A percentile compares a stretch with the other conserved stretches of the same genome.
Conservation (phyloP, 345 rosid genomes). For the Boechera retrofracta region DNA sequence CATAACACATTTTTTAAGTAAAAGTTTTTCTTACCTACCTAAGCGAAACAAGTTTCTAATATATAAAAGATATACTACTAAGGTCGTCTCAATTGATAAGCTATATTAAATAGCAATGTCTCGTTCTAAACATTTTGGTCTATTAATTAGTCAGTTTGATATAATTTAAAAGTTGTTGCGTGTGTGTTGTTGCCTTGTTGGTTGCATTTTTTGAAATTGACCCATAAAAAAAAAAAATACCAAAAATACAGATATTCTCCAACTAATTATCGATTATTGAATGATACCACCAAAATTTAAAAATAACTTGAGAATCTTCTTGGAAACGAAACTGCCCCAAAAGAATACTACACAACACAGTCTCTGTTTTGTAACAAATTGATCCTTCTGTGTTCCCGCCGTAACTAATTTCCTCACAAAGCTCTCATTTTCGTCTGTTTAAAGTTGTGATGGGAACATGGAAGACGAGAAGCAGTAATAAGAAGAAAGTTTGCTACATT, state of each 20-base stretch:
- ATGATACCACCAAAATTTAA: not conserved
- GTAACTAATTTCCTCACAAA: slow-evolving; percentile 20
- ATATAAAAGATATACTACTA: not conserved
- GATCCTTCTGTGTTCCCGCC: slow-evolving; percentile 39
- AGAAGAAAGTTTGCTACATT: slow-evolving; percentile 58
- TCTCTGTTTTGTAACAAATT: slow-evolving; percentile 1
- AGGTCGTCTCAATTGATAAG: not conserved
- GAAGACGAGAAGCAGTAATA: slow-evolving; percentile 39
- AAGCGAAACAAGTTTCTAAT: not conserved
- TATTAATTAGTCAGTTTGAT: not conserved
- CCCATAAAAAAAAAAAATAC: not conserved
- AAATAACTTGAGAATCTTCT: slow-evolving; percentile 29
- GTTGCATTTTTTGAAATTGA: slow-evolving; percentile 31
- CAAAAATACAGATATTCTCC: slow-evolving; percentile 21
- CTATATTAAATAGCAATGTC: not conserved
- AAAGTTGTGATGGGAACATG: slow-evolving; percentile 50
- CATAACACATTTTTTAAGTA: not conserved
- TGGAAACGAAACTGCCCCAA: slow-evolving; percentile 8
- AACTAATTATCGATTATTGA: slow-evolving; percentile 21
- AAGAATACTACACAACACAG: slow-evolving; percentile 16
- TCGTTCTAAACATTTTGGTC: not conserved
- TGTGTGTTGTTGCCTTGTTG: slow-evolving; percentile 25
- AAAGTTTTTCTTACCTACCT: not conserved
- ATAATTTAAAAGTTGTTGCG: slow-evolving; percentile 7
- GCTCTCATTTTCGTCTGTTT: not conserved